These are phyloP conservation scores for Wickerhamomyces ciferrii DNA, from an alignment of 805 yeast genomes.

Conservation along the genomic window DNA sequence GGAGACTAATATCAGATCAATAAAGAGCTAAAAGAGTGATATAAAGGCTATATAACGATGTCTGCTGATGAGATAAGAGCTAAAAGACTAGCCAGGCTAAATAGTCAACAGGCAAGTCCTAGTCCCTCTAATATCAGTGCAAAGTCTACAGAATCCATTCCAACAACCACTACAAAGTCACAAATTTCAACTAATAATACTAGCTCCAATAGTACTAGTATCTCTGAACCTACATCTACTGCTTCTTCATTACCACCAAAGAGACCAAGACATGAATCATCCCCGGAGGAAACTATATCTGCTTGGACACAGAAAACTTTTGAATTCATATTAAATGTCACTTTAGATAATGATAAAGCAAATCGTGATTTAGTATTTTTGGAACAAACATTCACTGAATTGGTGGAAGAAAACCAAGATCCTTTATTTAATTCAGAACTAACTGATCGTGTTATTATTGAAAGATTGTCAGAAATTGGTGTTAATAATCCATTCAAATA, in stretches of 20 bases:
- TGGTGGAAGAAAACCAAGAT: constrained; percentile 16
- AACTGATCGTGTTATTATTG: constrained; percentile 50
- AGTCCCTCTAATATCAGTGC: neutral
- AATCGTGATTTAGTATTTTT: constrained; percentile 9
- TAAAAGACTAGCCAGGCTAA: constrained; percentile 21
- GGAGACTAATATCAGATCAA: too few relatives aligned
- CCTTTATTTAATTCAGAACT: constrained; percentile 10
- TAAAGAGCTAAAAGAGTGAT: too few relatives aligned
- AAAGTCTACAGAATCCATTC: neutral
- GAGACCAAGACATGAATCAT: neutral
- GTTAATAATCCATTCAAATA: constrained; percentile 41
- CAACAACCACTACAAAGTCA: neutral
- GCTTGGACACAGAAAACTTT: constrained; percentile 7
- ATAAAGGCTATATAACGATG: neutral
- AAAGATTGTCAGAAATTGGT: constrained; percentile 51
- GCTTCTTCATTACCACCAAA: neutral
- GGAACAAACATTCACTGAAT: constrained; percentile 17
- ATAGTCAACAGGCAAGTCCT: neutral
- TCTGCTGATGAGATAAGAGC: constrained; percentile 27
- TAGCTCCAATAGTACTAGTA: neutral
- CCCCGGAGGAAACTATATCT: constrained; percentile 1
- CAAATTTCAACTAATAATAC: neutral
- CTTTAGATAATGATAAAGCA: constrained; percentile 13
- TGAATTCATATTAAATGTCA: constrained; percentile 14
- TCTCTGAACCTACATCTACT: constrained; percentile 3